Conservation (phyloP, 768 basidiomycete genomes). For the Paxillus involutus region DNA sequence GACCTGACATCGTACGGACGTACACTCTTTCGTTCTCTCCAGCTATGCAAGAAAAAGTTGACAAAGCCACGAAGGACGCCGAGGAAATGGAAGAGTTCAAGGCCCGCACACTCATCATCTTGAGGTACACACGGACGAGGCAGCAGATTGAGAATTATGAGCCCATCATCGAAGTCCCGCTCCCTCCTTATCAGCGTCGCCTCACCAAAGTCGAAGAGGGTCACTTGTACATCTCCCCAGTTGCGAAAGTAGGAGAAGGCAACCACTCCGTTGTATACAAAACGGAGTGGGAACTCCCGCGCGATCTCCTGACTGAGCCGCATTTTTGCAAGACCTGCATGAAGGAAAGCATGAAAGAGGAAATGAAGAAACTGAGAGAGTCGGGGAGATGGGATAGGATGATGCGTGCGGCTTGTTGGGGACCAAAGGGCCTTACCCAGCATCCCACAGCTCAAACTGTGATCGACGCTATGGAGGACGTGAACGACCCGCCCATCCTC, state of each 20-base stretch:
- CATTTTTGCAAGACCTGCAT: constrained; percentile 41
- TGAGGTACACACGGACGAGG: constrained; percentile 16
- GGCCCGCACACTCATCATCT: constrained; percentile 18
- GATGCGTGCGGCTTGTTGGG: constrained; percentile 10
- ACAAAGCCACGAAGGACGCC: constrained; percentile 4
- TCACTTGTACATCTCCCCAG: constrained; percentile 49
- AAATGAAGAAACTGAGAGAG: constrained; percentile 21
- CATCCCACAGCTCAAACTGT: neutral
- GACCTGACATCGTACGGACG: constrained; percentile 28
- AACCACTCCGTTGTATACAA: constrained; percentile 54
- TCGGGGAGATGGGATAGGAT: constrained; percentile 21
- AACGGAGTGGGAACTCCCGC: constrained; percentile 54
- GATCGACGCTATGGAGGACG: neutral
- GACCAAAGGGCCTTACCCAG: constrained; percentile 7
- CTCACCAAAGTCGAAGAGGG: constrained; percentile 34
- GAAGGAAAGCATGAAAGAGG: constrained; percentile 26
- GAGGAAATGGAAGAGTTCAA: constrained; percentile 13
- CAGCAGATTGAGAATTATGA: constrained; percentile 22
- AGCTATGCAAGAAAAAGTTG: neutral
- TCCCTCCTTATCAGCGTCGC: constrained; percentile 25
- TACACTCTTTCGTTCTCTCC: constrained; percentile 28
- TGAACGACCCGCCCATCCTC: neutral
- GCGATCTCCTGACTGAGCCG: constrained; percentile 34
- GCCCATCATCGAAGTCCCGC: constrained; percentile 29
- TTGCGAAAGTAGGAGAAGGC: constrained; percentile 39